Evolutionary conservation across 495 filamentous ascomycete genomes (phyloP), one percentile per base, ranked within the genome.

Genomic region (Aspergillus sclerotiicarbonarius): DNA sequence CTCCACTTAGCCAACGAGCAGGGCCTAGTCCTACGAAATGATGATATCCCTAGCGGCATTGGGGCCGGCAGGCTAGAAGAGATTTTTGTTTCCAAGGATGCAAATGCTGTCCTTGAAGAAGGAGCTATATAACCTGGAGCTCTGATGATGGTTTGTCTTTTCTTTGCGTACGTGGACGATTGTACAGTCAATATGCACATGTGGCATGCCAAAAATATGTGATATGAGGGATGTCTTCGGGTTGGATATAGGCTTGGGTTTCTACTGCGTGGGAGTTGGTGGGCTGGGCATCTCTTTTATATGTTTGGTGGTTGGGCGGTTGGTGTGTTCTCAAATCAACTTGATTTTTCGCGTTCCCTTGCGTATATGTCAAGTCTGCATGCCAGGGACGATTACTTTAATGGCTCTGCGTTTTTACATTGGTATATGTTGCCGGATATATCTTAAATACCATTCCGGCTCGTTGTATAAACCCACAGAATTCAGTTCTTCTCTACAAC

Each of bases 1-100:
- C 79, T 99, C 51, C 95, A 99, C 75, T 64, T 99, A 64, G 95
- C 95, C 50, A 99, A 99, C 73, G 95, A 99, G 72, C 95, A 96
- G 75, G 95, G 95, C 6, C 80, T 99, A 53, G 79, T 88, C 25
- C 68, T 87, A 19, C 71, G 80, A 52, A 82, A 81, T 51, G 75
- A 82, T 55, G 74, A 80, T 25, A 59, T 54, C 44, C 60, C 66
- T 54, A 65, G 63, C 19, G 60, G 57, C 43, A 55, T 60, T 39
- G 66, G 66, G 19, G 66, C 61, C 13, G 67, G 67, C 15, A 68
- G 48, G 20, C 48, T 79, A 15, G 76, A 79, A 61, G 76, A 79
- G 54, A 79, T 79, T 47, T 79, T 74, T 49, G 73, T 79, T 18
- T 62, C 59, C 30, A 71, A 65, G 45, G 76, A 79, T 59, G 51